Evolutionary conservation across 257 asterid genomes (phyloP).

Genomic region (Solanum rostratum): DNA sequence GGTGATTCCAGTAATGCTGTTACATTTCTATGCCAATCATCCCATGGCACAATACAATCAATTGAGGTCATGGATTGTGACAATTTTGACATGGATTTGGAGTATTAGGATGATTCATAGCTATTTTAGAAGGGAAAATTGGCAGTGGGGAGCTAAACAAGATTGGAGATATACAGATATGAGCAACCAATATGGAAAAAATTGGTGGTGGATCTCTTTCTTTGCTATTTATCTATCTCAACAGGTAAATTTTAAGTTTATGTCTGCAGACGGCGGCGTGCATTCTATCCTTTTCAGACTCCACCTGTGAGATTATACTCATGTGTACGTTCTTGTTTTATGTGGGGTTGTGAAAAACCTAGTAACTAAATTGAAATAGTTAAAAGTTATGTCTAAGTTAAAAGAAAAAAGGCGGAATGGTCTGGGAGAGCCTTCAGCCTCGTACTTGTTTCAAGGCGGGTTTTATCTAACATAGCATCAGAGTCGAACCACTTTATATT

Average conservation of each 20-base stretch:
- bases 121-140: constrained; percentile 85
- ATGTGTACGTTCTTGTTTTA: background rate
- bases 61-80: constrained; percentile 58
- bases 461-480: background rate
- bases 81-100: constrained; percentile 68
- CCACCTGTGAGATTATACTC: background rate
- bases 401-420: background rate
- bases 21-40: constrained; percentile 49
- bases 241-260: constrained; percentile 36
- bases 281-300: background rate
- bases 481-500: background rate
- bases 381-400: background rate
- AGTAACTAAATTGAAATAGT: background rate
- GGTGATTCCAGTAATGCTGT: constrained; percentile 61
- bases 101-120: constrained; percentile 69
- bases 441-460: background rate
- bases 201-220: constrained; percentile 96
- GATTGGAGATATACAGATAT: constrained; percentile 85
- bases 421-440: background rate
- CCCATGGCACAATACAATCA: constrained; percentile 34
- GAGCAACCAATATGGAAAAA: constrained; percentile 52
- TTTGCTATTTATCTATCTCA: constrained; percentile 70
- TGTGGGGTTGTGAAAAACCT: no score
- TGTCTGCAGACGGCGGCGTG: accelerated
- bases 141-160: constrained; percentile 92